Evolutionary conservation across 108 stramenopile genomes (phyloP).

Genomic region (Pseudonitzschia multiseries): DNA sequence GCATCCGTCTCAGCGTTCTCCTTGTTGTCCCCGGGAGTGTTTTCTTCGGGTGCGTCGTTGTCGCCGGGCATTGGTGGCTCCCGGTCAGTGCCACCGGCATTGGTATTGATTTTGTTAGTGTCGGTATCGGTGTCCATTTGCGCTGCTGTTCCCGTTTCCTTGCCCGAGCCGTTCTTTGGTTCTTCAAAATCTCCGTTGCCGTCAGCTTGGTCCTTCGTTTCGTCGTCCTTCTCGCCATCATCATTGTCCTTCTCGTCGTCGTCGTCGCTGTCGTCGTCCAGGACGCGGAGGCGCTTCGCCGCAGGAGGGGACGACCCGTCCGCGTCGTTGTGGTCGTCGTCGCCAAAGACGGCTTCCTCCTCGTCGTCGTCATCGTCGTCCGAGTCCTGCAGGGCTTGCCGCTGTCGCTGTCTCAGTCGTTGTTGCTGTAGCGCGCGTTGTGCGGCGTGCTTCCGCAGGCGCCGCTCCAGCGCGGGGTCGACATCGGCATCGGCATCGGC

Average conservation of each 20-base stretch:
- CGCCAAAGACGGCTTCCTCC: slow-evolving; percentile 7
- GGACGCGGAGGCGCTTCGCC: neutral
- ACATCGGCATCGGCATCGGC: neutral
- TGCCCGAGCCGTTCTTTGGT: too few relatives aligned
- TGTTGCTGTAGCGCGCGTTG: too few relatives aligned
- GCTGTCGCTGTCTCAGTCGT: neutral
- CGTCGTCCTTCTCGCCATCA: neutral
- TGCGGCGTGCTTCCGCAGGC: neutral
- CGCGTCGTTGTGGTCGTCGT: neutral
- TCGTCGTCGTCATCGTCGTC: slow-evolving; percentile 17
- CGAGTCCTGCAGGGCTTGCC: neutral
- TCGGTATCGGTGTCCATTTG: too few relatives aligned
- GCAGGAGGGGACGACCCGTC: neutral
- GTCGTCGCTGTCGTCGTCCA: slow-evolving; percentile 21
- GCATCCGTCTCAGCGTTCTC: too few relatives aligned
- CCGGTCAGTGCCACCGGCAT: too few relatives aligned
- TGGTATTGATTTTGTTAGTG: too few relatives aligned
- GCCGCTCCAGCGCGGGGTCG: neutral
- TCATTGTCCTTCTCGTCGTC: slow-evolving; percentile 8
- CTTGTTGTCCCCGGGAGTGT: too few relatives aligned
- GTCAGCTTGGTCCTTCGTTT: slow-evolving; percentile 5
- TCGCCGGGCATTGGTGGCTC: too few relatives aligned
- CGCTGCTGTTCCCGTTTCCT: too few relatives aligned
- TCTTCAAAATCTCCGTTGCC: too few relatives aligned
- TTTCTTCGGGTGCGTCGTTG: too few relatives aligned